phyloP scores from a whole-genome alignment of 257 asterid species.

The Lavandula angustifolia region DNA sequence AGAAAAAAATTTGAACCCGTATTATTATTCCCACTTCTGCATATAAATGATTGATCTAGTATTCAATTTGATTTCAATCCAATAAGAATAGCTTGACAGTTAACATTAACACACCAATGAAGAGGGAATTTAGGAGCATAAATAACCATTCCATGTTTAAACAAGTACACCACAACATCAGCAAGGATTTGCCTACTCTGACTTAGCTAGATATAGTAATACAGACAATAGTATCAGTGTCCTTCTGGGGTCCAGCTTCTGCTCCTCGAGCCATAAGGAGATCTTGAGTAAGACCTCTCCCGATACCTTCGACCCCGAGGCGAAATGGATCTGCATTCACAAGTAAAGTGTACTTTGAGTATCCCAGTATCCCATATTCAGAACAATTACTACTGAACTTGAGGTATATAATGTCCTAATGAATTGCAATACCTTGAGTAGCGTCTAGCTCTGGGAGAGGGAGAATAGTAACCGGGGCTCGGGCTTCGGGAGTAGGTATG shows the following conservation, averaged over 20 bases:
- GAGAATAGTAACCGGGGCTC: constrained; percentile 39
- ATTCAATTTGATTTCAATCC: too few relatives aligned
- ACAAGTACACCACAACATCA: too few relatives aligned
- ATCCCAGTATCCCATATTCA: background rate
- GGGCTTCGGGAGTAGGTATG: constrained; percentile 39
- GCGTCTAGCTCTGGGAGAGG: constrained; percentile 34
- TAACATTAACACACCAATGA: too few relatives aligned
- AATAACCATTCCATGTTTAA: too few relatives aligned
- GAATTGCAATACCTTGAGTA: constrained; percentile 34
- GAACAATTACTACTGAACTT: background rate
- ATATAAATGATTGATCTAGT: too few relatives aligned
- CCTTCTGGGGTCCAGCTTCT: constrained; percentile 31
- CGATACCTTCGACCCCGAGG: constrained; percentile 39
- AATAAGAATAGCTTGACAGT: too few relatives aligned
- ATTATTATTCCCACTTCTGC: too few relatives aligned
- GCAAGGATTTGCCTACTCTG: too few relatives aligned
- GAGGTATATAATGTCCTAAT: background rate
- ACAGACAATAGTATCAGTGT: constrained; percentile 19
- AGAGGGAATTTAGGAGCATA: too few relatives aligned
- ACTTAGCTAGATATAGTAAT: too few relatives aligned
- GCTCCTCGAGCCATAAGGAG: constrained; percentile 49
- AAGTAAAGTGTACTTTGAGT: too few relatives aligned
- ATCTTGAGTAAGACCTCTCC: constrained; percentile 48
- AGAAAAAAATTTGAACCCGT: too few relatives aligned
- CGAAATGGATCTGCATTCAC: constrained; percentile 42